Percentiles rank a stretch among this genome's conserved stretches.
These are phyloP conservation scores for Vigna reflexopilosa DNA, from an alignment of 306 rosid genomes.

Conservation along the genomic window DNA sequence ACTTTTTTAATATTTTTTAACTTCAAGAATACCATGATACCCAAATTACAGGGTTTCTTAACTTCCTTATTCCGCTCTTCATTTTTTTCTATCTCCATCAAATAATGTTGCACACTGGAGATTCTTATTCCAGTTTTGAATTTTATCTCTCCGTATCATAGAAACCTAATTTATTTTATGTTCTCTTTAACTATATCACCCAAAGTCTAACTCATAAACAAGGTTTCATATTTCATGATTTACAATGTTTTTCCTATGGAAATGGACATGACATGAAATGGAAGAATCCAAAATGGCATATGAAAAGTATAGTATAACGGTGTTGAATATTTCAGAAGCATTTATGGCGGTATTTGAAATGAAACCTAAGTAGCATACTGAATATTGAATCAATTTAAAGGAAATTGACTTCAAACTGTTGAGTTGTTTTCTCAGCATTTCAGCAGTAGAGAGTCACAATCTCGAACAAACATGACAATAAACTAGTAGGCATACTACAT, in stretches of 20 bases:
- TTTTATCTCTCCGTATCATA: too few relatives aligned
- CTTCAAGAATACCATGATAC: too few relatives aligned
- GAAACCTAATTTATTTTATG: too few relatives aligned
- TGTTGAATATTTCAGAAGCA: background rate
- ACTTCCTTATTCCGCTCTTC: too few relatives aligned
- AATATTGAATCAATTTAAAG: conserved; percentile 22
- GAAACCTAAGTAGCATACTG: conserved; percentile 1
- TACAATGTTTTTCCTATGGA: background rate
- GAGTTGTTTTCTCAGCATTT: conserved; percentile 46
- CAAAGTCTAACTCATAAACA: background rate
- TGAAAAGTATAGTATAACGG: background rate
- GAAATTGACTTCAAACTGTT: conserved; percentile 18
- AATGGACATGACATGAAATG: background rate
- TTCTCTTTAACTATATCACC: background rate
- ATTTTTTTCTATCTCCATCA: too few relatives aligned
- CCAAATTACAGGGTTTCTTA: too few relatives aligned
- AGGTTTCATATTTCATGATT: conserved; percentile 4
- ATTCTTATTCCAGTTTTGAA: too few relatives aligned
- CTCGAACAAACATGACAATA: conserved; percentile 65
- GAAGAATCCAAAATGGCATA: background rate
- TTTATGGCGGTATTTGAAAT: background rate
- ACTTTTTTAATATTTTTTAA: too few relatives aligned
- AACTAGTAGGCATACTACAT: conserved; percentile 75
- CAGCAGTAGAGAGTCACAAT: conserved; percentile 57
- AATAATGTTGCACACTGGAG: too few relatives aligned